A percentile compares a stretch with the other conserved stretches of the same genome.
These are phyloP conservation scores for Leccinum truebloodii DNA, from an alignment of 768 basidiomycete species.

Conservation along the genomic window DNA sequence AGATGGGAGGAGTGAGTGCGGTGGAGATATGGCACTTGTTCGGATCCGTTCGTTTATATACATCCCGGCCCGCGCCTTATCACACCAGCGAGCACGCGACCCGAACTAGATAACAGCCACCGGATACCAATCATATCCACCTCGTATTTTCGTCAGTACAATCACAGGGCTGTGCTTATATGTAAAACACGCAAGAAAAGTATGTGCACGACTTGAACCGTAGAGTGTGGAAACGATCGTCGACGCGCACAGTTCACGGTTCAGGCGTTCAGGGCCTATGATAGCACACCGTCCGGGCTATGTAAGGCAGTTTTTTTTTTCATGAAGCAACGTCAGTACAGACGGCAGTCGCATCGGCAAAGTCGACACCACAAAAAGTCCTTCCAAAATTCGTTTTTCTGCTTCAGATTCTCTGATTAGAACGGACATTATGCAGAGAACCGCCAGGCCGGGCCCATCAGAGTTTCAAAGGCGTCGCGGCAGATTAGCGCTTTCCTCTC, in stretches of 20 bases:
- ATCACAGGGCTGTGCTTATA: background rate
- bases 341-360: background rate
- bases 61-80: slow-evolving; percentile 19
- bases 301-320: background rate
- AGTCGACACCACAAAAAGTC: background rate
- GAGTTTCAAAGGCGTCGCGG: slow-evolving; percentile 4
- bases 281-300: background rate
- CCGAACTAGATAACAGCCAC: slow-evolving; percentile 3
- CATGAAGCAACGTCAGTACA: background rate
- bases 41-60: slow-evolving; percentile 27
- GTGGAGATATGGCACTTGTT: slow-evolving; percentile 11
- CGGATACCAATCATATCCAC: background rate
- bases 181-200: background rate
- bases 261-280: background rate
- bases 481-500: background rate
- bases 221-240: background rate
- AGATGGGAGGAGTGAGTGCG: background rate
- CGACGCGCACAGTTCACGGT: background rate
- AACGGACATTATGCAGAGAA: background rate
- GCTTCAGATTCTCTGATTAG: background rate
- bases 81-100: slow-evolving; percentile 15
- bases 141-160: background rate
- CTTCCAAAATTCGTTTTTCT: background rate
- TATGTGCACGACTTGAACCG: background rate
- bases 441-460: background rate